Base-by-base conservation (phyloP, 2,329 filamentous ascomycete genomes). In the Aureobasidium namibiae region DNA sequence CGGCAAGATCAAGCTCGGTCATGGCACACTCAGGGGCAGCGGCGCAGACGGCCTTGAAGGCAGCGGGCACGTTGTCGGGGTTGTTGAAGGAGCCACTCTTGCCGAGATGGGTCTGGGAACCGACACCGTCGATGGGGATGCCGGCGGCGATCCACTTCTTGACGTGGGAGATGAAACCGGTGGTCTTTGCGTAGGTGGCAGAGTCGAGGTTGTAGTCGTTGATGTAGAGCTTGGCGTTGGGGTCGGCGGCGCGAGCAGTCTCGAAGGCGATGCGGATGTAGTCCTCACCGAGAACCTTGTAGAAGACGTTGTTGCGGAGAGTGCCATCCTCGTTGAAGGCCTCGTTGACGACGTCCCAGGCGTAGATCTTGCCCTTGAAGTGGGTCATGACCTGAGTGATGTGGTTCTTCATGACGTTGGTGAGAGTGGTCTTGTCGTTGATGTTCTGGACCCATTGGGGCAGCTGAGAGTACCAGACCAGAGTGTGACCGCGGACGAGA, bases 231-330 rank as follows among this genome's bases (percentile, higher is more conserved):
- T 86, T 86, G 2, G 84, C 85, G 59, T 72, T 66, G 2, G 87
- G 85, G 69, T 90, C 87, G 14, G 84, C 86, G 9, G 77, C 77
- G 54, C 82, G 80, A 21, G 88, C 87, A 11, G 87, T 82, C 56
- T 81, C 77, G 74, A 90, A 90, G 36, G 87, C 87, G 66, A 88
- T 86, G 23, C 77, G 75, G 56, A 90, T 82, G 67, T 86, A 89
- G 69, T 81, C 80, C 73, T 89, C 85, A 45, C 87, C 86, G 4
- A 90, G 79, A 2, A 89, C 82, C 26, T 81, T 78, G 65, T 77
- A 86, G 75, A 88, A 90, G 65, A 88, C 83, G 10, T 78, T 82
- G 31, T 74, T 66, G 45, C 86, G 83, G 59, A 90, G 79, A 44
- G 92, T 81, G 70, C 95, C 87, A 63, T 84, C 61, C 8, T 63